A percentile compares a stretch with the other conserved stretches of the same genome.
Evolutionary conservation across 768 basidiomycete genomes (phyloP).

Genomic region (Kondoa malvinella): DNA sequence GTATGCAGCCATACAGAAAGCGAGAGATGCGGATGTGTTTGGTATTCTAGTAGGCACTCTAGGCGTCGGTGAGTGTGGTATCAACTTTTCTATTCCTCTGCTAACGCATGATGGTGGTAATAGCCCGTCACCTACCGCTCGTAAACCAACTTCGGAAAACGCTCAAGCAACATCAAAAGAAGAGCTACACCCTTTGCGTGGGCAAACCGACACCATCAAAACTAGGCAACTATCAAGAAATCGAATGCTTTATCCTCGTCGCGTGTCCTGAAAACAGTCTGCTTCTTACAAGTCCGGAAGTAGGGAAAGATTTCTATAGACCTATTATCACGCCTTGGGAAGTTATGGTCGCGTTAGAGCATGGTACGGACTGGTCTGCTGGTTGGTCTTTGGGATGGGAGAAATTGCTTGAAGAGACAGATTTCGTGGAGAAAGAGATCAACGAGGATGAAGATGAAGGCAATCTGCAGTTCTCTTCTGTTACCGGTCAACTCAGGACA

Average conservation of each 20-base stretch:
- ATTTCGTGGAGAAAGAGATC: constrained; percentile 31
- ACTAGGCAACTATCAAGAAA: constrained; percentile 84
- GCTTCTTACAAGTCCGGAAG: constrained; percentile 45
- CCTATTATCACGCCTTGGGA: constrained; percentile 93
- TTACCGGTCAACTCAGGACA: constrained; percentile 10
- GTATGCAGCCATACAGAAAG: constrained; percentile 69
- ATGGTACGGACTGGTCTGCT: constrained; percentile 36
- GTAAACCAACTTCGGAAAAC: constrained; percentile 61
- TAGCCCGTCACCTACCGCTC: constrained; percentile 70
- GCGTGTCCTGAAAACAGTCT: constrained; percentile 88
- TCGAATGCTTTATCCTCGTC: constrained; percentile 87
- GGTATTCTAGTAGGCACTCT: constrained; percentile 90
- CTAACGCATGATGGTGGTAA: no score
- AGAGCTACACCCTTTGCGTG: constrained; percentile 84
- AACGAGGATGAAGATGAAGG: constrained; percentile 43
- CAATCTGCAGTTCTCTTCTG: constrained; percentile 68
- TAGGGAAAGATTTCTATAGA: constrained; percentile 63
- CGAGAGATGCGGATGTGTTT: constrained; percentile 79
- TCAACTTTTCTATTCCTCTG: background rate
- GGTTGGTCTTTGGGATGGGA: constrained; percentile 51
- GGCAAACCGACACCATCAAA: constrained; percentile 91
- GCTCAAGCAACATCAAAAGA: constrained; percentile 54
- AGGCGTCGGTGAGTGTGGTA: constrained; percentile 57
- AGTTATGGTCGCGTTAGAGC: constrained; percentile 58
- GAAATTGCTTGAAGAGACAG: background rate